Evolutionary conservation across 2,329 filamentous ascomycete genomes (phyloP), one percentile per base, ranked within the genome.

Genomic region (Domatiomyces globalis): DNA sequence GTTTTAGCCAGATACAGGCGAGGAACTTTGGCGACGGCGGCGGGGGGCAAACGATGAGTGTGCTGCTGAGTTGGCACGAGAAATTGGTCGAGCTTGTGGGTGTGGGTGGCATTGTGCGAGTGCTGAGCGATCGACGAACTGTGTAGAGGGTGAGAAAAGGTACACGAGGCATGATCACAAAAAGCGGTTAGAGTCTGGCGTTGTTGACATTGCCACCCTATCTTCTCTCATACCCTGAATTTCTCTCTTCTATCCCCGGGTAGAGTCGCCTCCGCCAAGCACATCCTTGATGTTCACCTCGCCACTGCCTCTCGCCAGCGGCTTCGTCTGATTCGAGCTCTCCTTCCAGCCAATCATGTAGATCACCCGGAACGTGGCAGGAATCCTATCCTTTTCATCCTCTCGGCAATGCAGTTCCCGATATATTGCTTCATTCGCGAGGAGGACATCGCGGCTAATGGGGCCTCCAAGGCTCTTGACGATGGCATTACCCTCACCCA

Each of bases 311-410:
- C 92, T 79, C 58, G 83, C 70, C 52, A 96, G 70, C 4, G 92
- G 89, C 68, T 90, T 75, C 1, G 83, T 75, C 69, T 96, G 89
- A 49, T 82, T 79, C 27, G 78, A 76, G 1, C 85, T 83, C 59
- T 89, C 85, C 65, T 90, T 94, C 92, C 92, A 98, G 0, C 92
- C 92, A 68, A 98, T 98, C 89, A 96, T 95, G 67, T 92, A 95
- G 55, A 98, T 95, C 60, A 95, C 77, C 60, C 92, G 78, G 65
- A 95, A 98, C 0, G 92, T 98, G 1, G 92, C 92, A 0, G 92
- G 92, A 55, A 92, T 75, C 1, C 69, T 68, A 42, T 65, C 63
- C 19, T 63, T 62, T 51, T 56, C 59, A 54, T 49, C 61, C 44
- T 81, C 77, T 62, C 94, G 88, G 17, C 86, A 89, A 67, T 98